Conservation (phyloP, 83 land plant species). For the Picea abies region DNA sequence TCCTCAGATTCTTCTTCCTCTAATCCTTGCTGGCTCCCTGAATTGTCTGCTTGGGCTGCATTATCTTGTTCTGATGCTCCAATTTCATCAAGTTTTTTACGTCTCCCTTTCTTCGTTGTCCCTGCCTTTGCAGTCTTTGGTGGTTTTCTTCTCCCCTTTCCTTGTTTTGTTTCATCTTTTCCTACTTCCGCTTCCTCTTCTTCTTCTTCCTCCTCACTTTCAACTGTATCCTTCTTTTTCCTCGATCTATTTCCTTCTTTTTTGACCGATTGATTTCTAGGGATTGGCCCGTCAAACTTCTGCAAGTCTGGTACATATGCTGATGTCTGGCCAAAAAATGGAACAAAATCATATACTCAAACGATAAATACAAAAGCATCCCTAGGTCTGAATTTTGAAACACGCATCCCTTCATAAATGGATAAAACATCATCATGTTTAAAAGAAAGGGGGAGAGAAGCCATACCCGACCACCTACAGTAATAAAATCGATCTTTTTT, state of each 20-base stretch:
- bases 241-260: conserved; percentile 14
- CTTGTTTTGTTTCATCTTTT: background rate
- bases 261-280: conserved; percentile 32
- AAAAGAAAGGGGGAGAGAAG: background rate
- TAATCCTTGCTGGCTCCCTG: conserved; percentile 6
- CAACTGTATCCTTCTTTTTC: conserved; percentile 9
- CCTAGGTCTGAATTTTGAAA: background rate
- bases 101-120: background rate
- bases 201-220: conserved; percentile 16
- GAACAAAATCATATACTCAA: background rate
- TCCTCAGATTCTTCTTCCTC: conserved; percentile 25
- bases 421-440: background rate
- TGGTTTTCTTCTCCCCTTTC: conserved; percentile 1
- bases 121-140: conserved; percentile 15
- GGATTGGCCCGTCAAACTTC: conserved; percentile 29
- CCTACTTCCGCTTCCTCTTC: conserved; percentile 27
- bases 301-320: conserved; percentile 77
- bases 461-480: conserved; percentile 76
- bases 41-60: background rate
- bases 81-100: background rate
- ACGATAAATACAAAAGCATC: background rate
- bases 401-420: background rate
- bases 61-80: conserved; percentile 16
- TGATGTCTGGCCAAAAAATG: conserved; percentile 45
- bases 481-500: conserved; percentile 69